Percentiles rank a stretch among this genome's conserved stretches.
These are phyloP conservation scores for Amanita phalloides DNA, from an alignment of 768 basidiomycete genomes.

Conservation along the genomic window DNA sequence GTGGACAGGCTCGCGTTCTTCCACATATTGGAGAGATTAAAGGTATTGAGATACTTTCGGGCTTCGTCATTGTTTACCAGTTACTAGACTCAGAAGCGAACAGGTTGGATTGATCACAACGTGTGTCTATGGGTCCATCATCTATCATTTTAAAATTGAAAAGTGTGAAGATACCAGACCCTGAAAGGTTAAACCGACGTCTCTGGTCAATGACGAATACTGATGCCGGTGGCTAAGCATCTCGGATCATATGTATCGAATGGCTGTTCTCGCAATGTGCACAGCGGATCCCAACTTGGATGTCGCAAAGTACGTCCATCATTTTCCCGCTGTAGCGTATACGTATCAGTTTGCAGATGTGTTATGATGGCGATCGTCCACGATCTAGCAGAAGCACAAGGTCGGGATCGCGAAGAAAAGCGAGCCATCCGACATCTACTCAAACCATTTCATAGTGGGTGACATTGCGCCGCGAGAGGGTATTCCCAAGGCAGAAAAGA, in stretches of 20 bases:
- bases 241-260: constrained; percentile 95
- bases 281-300: constrained; percentile 65
- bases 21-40: constrained; percentile 80
- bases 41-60: constrained; percentile 42
- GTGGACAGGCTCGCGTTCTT: constrained; percentile 80
- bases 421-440: background rate
- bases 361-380: constrained; percentile 89
- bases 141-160: constrained; percentile 1
- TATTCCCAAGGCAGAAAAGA: constrained; percentile 74
- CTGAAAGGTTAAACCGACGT: constrained; percentile 57
- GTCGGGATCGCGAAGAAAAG: constrained; percentile 20
- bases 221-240: constrained; percentile 40
- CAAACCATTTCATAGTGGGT: constrained; percentile 46
- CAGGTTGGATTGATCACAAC: constrained; percentile 86
- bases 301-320: constrained; percentile 48
- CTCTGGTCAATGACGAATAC: background rate
- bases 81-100: constrained; percentile 84
- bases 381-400: constrained; percentile 93
- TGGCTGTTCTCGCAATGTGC: constrained; percentile 92
- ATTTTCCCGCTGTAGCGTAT: background rate
- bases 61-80: background rate
- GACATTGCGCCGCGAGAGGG: constrained; percentile 90
- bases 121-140: constrained; percentile 24
- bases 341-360: constrained; percentile 34
- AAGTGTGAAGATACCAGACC: constrained; percentile 51